Conservation (phyloP, 495 filamentous ascomycete species). For the Poronia punctata region DNA sequence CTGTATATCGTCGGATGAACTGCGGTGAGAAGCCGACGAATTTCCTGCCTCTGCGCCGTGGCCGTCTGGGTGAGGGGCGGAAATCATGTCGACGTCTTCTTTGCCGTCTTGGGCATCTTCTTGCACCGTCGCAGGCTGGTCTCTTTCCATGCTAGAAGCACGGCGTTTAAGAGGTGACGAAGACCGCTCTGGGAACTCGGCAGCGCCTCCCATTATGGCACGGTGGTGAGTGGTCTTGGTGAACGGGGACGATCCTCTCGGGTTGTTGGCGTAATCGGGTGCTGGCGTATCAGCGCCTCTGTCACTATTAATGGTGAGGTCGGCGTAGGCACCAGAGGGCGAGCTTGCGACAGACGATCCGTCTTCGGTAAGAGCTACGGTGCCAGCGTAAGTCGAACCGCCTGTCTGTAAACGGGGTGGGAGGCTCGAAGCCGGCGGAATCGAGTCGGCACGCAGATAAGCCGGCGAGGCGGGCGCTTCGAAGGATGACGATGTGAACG, state of each 20-base stretch:
- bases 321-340: slow-evolving; percentile 66
- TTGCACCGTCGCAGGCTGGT: too few relatives aligned
- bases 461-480: slow-evolving; percentile 42
- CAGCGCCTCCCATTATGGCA: slow-evolving; percentile 47
- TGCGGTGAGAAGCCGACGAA: neutral
- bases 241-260: slow-evolving; percentile 35
- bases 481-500: slow-evolving; percentile 30
- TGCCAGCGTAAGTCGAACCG: slow-evolving; percentile 32
- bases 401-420: slow-evolving; percentile 44
- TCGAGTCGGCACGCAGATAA: slow-evolving; percentile 55
- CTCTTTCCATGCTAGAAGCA: slow-evolving; percentile 48
- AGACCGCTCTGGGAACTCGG: slow-evolving; percentile 43
- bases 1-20: neutral
- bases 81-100: slow-evolving; percentile 47
- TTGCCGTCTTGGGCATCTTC: slow-evolving; percentile 18
- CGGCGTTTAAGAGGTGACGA: slow-evolving; percentile 50
- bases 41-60: slow-evolving; percentile 5
- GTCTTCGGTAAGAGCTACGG: slow-evolving; percentile 41
- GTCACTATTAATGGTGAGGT: slow-evolving; percentile 60
- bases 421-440: slow-evolving; percentile 39
- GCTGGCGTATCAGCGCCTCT: slow-evolving; percentile 42
- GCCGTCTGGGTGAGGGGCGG: slow-evolving; percentile 19
- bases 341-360: slow-evolving; percentile 54
- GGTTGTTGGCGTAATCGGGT: slow-evolving; percentile 13
- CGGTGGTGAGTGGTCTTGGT: slow-evolving; percentile 34